A percentile compares a stretch with the other conserved stretches of the same genome.
Conservation (phyloP, 345 rosid species). For the Psidium friedrichsthalianum region DNA sequence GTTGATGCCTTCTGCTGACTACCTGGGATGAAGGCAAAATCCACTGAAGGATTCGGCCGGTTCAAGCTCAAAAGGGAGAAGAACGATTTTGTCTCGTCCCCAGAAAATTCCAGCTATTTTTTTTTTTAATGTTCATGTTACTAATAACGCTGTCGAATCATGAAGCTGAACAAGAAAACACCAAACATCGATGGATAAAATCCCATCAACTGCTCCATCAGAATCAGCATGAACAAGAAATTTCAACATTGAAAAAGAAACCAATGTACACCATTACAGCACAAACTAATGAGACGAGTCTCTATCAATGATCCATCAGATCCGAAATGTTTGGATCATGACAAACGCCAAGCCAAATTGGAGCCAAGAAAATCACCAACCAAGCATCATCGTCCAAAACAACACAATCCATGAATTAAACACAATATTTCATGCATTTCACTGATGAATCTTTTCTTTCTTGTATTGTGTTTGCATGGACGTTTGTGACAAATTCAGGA, state of each 20-base stretch:
- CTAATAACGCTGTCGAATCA: not conserved
- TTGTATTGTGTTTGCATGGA: not conserved
- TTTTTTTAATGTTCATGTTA: not conserved
- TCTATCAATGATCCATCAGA: not conserved
- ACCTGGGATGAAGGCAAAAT: not conserved
- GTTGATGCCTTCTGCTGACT: not conserved
- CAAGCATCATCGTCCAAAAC: not conserved
- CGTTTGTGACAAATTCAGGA: not conserved
- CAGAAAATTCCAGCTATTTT: not conserved
- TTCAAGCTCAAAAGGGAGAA: not conserved
- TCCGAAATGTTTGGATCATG: not conserved
- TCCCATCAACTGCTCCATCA: not conserved
- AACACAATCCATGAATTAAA: not conserved
- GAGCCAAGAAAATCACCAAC: not conserved
- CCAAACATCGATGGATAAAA: not conserved
- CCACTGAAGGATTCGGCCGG: not conserved
- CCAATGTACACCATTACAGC: not conserved
- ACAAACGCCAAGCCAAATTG: not conserved
- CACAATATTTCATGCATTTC: not conserved
- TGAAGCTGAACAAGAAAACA: not conserved
- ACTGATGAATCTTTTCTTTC: not conserved
- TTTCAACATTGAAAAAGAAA: not conserved
- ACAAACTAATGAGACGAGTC: not conserved
- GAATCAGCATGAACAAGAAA: not conserved
- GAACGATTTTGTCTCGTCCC: not conserved